These are phyloP conservation scores for Penicillium goetzii DNA, from an alignment of 495 filamentous ascomycete species.

Conservation along the genomic window DNA sequence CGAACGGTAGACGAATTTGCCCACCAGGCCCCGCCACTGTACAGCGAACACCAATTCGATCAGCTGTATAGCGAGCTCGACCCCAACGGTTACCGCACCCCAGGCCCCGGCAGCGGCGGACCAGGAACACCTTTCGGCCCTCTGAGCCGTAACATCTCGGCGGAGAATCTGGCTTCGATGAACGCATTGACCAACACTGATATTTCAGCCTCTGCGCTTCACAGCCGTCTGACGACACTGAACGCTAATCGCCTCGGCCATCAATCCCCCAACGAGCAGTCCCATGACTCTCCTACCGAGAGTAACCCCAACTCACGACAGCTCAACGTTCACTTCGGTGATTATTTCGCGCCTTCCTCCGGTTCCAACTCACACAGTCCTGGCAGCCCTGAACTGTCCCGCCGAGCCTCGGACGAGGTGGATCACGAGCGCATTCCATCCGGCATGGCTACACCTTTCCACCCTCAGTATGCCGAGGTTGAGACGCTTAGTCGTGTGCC, in stretches of 20 bases:
- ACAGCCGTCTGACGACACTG: slow-evolving; percentile 64
- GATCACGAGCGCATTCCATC: slow-evolving; percentile 50
- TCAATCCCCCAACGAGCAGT: slow-evolving; percentile 29
- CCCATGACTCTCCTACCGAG: slow-evolving; percentile 28
- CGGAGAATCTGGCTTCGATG: slow-evolving; percentile 74
- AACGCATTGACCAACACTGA: slow-evolving; percentile 59
- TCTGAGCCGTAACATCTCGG: slow-evolving; percentile 75
- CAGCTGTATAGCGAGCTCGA: slow-evolving; percentile 87
- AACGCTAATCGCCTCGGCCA: slow-evolving; percentile 37
- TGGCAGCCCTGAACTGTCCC: slow-evolving; percentile 48
- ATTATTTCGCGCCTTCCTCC: slow-evolving; percentile 39
- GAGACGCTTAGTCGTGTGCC: slow-evolving; percentile 73
- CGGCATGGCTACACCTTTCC: slow-evolving; percentile 61
- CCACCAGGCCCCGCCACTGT: slow-evolving; percentile 77
- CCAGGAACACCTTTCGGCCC: slow-evolving; percentile 74
- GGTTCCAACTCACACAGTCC: slow-evolving; percentile 45
- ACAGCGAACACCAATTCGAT: slow-evolving; percentile 85
- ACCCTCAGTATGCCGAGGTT: slow-evolving; percentile 65
- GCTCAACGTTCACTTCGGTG: slow-evolving; percentile 35
- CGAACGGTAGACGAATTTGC: slow-evolving; percentile 43
- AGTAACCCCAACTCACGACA: slow-evolving; percentile 31
- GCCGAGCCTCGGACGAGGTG: slow-evolving; percentile 64
- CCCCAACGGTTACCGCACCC: slow-evolving; percentile 74
- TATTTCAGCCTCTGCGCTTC: slow-evolving; percentile 59
- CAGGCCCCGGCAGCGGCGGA: slow-evolving; percentile 65